Percentiles rank a stretch among this genome's conserved stretches.
phyloP scores from a whole-genome alignment of 306 rosid genomes.

The Acacia crassicarpa region DNA sequence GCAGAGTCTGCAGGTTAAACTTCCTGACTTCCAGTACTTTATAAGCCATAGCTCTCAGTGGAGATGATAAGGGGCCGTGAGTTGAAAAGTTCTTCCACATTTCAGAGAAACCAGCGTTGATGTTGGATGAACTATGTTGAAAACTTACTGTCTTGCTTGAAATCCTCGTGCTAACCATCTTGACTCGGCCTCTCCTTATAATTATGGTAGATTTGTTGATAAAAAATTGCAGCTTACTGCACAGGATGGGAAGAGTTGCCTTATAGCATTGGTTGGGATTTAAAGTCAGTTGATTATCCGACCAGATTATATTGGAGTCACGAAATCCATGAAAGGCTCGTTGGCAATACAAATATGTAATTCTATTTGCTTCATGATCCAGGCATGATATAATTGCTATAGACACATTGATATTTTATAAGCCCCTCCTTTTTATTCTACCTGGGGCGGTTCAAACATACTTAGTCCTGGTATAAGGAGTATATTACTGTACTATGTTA shows the following conservation, averaged over 20 bases:
- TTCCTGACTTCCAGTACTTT: conserved; percentile 54
- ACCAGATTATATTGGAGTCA: conserved; percentile 2
- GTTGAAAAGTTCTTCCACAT: conserved; percentile 8
- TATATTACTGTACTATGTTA: neutral
- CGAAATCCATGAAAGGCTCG: conserved; percentile 13
- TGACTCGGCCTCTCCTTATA: conserved; percentile 24
- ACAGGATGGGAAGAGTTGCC: neutral
- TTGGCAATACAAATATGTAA: conserved; percentile 10
- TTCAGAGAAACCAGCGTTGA: neutral
- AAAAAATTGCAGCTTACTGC: conserved; percentile 23
- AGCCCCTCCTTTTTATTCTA: conserved; percentile 24
- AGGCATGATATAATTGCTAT: conserved; percentile 22
- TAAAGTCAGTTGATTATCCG: conserved; percentile 8
- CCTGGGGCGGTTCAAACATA: conserved; percentile 7
- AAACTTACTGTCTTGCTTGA: conserved; percentile 23
- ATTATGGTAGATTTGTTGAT: conserved; percentile 19
- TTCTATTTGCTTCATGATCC: neutral
- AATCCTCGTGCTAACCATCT: conserved; percentile 25
- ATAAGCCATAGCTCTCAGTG: conserved; percentile 32
- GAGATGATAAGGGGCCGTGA: conserved; percentile 24
- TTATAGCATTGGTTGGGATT: conserved; percentile 8
- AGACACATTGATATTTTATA: neutral
- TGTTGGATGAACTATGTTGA: conserved; percentile 10
- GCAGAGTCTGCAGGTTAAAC: conserved; percentile 42
- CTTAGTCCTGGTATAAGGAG: neutral